These are phyloP conservation scores for Brachypodium distachyon DNA, from an alignment of 202 grass and related monocot species.

Conservation along the genomic window DNA sequence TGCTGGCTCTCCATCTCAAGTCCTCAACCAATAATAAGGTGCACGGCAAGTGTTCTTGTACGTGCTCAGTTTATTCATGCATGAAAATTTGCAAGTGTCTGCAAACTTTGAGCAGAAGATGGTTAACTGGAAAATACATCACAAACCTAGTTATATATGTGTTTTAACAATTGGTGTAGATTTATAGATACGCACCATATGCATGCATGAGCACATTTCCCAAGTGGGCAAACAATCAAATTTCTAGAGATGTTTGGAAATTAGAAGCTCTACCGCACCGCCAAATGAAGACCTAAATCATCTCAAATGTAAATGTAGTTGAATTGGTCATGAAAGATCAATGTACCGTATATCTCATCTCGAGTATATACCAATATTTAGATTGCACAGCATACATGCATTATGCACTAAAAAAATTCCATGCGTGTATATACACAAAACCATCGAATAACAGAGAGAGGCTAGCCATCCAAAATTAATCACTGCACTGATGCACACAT, in stretches of 20 bases:
- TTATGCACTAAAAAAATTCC: neutral
- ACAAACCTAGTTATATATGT: neutral
- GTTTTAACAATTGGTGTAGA: neutral
- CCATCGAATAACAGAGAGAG: neutral
- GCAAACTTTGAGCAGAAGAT: neutral
- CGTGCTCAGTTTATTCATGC: neutral
- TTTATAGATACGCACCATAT: too few species aligned
- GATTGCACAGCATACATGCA: neutral
- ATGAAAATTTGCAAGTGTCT: neutral
- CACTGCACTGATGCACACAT: neutral
- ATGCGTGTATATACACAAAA: neutral
- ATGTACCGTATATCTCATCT: neutral
- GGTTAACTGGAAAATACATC: neutral
- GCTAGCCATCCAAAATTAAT: neutral
- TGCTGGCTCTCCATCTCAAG: neutral
- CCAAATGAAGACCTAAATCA: neutral
- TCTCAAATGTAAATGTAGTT: slow-evolving; percentile 13
- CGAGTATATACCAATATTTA: too few species aligned
- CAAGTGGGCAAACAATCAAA: neutral
- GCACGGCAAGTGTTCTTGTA: neutral
- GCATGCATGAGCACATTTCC: neutral
- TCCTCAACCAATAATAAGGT: too few species aligned
- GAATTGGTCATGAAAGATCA: slow-evolving; percentile 1
- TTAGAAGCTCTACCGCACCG: neutral
- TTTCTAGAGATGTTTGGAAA: neutral